These are phyloP conservation scores for Auricularia auricula-judae DNA, from an alignment of 768 basidiomycete species.

Conservation along the genomic window DNA sequence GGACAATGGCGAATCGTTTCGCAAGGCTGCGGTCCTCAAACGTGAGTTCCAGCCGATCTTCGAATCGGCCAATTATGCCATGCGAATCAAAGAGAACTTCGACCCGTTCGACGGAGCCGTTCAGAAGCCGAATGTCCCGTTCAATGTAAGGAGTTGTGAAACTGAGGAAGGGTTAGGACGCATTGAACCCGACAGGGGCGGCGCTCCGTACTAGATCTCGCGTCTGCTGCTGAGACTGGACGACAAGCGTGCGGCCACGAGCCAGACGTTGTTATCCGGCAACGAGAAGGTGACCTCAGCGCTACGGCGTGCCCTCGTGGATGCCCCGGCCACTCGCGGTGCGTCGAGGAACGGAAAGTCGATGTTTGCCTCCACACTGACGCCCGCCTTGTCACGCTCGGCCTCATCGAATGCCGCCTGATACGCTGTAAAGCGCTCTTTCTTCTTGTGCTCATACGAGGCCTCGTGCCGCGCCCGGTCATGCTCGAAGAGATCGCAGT, in stretches of 20 bases:
- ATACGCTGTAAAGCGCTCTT: slow-evolving; percentile 28
- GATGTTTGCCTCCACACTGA: slow-evolving; percentile 19
- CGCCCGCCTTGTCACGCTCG: slow-evolving; percentile 43
- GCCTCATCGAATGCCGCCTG: slow-evolving; percentile 37
- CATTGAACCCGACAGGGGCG: not conserved
- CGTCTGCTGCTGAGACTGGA: not conserved
- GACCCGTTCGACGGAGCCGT: not conserved
- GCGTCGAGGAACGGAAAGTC: not conserved
- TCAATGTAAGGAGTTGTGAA: not conserved
- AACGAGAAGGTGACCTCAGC: not conserved
- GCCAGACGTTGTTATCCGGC: not conserved
- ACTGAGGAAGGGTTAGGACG: not conserved
- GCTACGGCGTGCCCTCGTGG: not conserved
- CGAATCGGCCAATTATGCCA: slow-evolving; percentile 27
- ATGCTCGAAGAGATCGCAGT: not conserved
- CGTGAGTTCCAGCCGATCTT: slow-evolving; percentile 37
- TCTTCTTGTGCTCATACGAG: slow-evolving; percentile 22
- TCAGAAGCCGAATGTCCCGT: not conserved
- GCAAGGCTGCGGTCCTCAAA: slow-evolving; percentile 27
- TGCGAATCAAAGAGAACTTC: slow-evolving; percentile 5
- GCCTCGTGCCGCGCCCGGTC: not conserved
- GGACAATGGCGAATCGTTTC: slow-evolving; percentile 35
- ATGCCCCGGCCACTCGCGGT: not conserved
- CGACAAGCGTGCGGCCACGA: not conserved
- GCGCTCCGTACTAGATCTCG: not conserved